A percentile compares a stretch with the other conserved stretches of the same genome.
phyloP scores from a whole-genome alignment of 2,329 filamentous ascomycete genomes.

The Onygenales sp. region DNA sequence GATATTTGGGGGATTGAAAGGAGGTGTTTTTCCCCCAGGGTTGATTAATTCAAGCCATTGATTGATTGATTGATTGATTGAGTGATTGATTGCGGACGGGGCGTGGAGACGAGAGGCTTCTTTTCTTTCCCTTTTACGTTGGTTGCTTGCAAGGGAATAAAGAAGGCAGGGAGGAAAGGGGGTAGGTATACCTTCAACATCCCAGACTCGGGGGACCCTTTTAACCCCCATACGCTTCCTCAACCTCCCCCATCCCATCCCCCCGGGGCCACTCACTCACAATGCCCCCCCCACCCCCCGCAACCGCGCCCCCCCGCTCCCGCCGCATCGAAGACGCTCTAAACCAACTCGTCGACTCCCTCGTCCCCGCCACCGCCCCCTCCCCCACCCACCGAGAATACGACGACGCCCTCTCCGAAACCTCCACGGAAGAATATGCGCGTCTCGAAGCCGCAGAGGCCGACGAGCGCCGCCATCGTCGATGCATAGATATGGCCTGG shows the following conservation, averaged over 20 bases:
- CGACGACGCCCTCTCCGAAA: conserved; percentile 24
- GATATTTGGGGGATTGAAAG: too few relatives aligned
- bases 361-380: conserved; percentile 26
- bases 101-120: too few relatives aligned
- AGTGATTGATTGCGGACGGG: too few relatives aligned
- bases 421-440: conserved; percentile 22
- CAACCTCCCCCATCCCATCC: background rate
- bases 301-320: conserved; percentile 20
- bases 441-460: conserved; percentile 27
- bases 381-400: conserved; percentile 16
- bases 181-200: too few relatives aligned
- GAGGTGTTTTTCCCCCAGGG: too few relatives aligned
- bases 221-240: background rate
- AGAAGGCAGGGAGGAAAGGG: too few relatives aligned
- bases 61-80: too few relatives aligned
- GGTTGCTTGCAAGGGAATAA: too few relatives aligned
- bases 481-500: conserved; percentile 29
- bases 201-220: too few relatives aligned
- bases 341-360: conserved; percentile 33
- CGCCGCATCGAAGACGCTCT: conserved; percentile 36
- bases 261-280: background rate
- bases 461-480: conserved; percentile 28
- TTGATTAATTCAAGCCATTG: too few relatives aligned
- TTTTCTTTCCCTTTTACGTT: too few relatives aligned
- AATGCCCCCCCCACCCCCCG: conserved; percentile 21